phyloP scores from a whole-genome alignment of 2,329 filamentous ascomycete genomes.

The Pestalotiopsis sp. region DNA sequence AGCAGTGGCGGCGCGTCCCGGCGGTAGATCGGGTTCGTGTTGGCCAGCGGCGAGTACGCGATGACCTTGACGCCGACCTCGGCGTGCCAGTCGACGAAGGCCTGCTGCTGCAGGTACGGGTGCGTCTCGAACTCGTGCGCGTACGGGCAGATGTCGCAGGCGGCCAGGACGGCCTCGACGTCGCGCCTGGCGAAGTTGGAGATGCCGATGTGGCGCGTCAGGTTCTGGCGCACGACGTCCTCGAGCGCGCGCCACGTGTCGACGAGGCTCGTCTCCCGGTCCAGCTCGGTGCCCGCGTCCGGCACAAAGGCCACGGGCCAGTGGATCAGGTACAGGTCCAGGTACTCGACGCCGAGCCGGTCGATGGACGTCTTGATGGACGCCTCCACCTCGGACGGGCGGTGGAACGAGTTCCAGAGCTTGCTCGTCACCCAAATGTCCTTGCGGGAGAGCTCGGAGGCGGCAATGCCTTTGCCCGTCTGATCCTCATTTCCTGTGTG shows the following conservation, averaged over 20 bases:
- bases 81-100: slow-evolving; percentile 46
- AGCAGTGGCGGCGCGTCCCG: slow-evolving; percentile 34
- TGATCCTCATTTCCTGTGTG: slow-evolving; percentile 46
- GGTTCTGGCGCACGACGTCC: slow-evolving; percentile 51
- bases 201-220: slow-evolving; percentile 60
- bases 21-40: slow-evolving; percentile 49
- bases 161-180: slow-evolving; percentile 38
- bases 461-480: slow-evolving; percentile 47
- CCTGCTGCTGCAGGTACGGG: slow-evolving; percentile 52
- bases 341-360: slow-evolving; percentile 48
- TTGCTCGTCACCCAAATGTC: slow-evolving; percentile 54
- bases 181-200: slow-evolving; percentile 57
- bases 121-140: slow-evolving; percentile 61
- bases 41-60: slow-evolving; percentile 53
- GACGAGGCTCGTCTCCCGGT: slow-evolving; percentile 29
- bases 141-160: slow-evolving; percentile 51
- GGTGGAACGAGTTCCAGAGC: slow-evolving; percentile 32
- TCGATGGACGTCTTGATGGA: slow-evolving; percentile 49
- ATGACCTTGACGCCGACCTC: slow-evolving; percentile 44
- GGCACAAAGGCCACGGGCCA: slow-evolving; percentile 39
- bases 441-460: slow-evolving; percentile 49
- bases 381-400: slow-evolving; percentile 37
- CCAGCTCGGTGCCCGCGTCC: slow-evolving; percentile 26
- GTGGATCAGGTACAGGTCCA: slow-evolving; percentile 55
- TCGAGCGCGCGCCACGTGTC: slow-evolving; percentile 63